These are phyloP conservation scores for Lomentospora prolificans DNA, from an alignment of 2,329 filamentous ascomycete genomes.

Conservation along the genomic window DNA sequence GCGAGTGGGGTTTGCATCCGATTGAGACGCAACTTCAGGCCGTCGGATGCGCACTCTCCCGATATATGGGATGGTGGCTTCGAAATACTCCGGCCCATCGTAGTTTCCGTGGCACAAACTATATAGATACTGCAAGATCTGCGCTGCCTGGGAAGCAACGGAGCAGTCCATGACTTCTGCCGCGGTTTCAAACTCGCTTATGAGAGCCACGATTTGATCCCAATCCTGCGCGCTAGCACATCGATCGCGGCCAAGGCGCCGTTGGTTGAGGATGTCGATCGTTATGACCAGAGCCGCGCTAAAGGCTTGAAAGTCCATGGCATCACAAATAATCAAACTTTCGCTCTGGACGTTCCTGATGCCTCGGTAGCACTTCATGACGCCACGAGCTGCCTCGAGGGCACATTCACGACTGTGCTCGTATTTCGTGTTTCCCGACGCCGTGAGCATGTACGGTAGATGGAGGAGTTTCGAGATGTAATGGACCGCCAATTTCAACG, in stretches of 20 bases:
- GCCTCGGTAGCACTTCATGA: slow-evolving; percentile 24
- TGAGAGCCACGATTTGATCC: not conserved
- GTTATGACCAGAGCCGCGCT: slow-evolving; percentile 32
- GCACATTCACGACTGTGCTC: slow-evolving; percentile 26
- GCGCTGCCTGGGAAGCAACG: slow-evolving; percentile 31
- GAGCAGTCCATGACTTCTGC: slow-evolving; percentile 22
- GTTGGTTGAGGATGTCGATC: slow-evolving; percentile 27
- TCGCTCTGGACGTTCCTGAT: slow-evolving; percentile 16
- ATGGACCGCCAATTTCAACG: slow-evolving; percentile 28
- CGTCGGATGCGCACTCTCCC: slow-evolving; percentile 19
- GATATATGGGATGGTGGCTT: slow-evolving; percentile 34
- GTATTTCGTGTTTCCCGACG: slow-evolving; percentile 23
- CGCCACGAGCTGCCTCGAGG: slow-evolving; percentile 29
- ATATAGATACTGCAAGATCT: slow-evolving; percentile 28
- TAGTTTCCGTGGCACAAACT: slow-evolving; percentile 16
- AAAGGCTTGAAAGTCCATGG: slow-evolving; percentile 37
- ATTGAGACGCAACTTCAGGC: not conserved
- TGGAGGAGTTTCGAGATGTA: slow-evolving; percentile 29
- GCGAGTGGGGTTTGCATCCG: not conserved
- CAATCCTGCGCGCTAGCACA: not conserved
- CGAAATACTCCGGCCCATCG: slow-evolving; percentile 19
- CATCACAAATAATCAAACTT: slow-evolving; percentile 25
- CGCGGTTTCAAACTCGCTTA: not conserved
- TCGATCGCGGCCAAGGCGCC: slow-evolving; percentile 11
- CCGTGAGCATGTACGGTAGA: slow-evolving; percentile 34